Conservation (phyloP, 1,284 basidiomycete genomes). For the Phylloboletellus chloephorus region DNA sequence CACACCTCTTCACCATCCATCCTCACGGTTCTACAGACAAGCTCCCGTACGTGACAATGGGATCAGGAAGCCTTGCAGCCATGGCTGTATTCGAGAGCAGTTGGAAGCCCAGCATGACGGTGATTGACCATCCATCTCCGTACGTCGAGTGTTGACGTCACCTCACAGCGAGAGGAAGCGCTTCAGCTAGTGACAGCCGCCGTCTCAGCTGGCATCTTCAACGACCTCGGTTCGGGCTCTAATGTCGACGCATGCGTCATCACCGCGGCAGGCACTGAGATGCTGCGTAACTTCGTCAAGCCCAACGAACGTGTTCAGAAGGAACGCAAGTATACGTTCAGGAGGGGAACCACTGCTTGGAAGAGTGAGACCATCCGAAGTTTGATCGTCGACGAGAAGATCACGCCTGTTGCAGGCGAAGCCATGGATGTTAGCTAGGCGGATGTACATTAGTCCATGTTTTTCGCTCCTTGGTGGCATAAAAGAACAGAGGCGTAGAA, state of each 20-base stretch:
- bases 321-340: conserved; percentile 73
- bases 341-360: conserved; percentile 83
- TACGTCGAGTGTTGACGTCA: conserved; percentile 10
- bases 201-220: conserved; percentile 96
- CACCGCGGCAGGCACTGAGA: conserved; percentile 77
- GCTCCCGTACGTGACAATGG: conserved; percentile 99
- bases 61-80: conserved; percentile 90
- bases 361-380: conserved; percentile 73
- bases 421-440: conserved; percentile 70
- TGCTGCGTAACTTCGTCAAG: conserved; percentile 85
- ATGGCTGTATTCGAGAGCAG: conserved; percentile 96
- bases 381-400: conserved; percentile 68
- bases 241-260: conserved; percentile 98
- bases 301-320: conserved; percentile 87
- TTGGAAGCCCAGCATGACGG: conserved; percentile 83
- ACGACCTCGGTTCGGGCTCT: conserved; percentile 96
- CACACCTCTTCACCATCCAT: conserved; percentile 94
- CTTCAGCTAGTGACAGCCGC: conserved; percentile 82
- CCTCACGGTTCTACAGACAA: conserved; percentile 99
- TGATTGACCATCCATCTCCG: conserved; percentile 30
- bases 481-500: conserved; percentile 5
- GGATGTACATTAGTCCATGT: conserved; percentile 6
- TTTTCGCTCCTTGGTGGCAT: conserved; percentile 3
- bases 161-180: conserved; percentile 69
- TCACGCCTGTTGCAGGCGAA: conserved; percentile 51